phyloP scores from a whole-genome alignment of 2,329 filamentous ascomycete species.

The Scopulariopsis brevicaulis region DNA sequence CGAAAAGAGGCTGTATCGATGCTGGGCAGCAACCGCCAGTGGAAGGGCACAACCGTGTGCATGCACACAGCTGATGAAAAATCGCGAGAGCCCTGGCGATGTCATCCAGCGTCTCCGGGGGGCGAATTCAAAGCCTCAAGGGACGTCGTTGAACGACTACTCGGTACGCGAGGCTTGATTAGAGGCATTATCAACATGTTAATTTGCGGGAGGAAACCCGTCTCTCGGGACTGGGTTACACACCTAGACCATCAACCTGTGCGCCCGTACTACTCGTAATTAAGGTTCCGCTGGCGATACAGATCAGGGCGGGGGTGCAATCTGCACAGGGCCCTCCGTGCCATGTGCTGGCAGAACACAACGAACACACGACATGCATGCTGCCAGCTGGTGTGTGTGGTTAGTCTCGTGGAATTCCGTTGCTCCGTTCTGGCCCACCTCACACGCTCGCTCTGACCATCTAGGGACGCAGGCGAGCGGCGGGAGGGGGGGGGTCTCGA shows the following conservation, averaged over 20 bases:
- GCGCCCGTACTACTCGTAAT: background rate
- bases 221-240: background rate
- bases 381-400: background rate
- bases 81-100: too few species aligned
- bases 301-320: background rate
- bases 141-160: background rate
- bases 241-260: background rate
- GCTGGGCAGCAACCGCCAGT: background rate
- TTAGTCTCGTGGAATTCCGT: background rate
- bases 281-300: background rate
- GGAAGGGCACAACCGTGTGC: too few species aligned
- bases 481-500: background rate
- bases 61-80: too few species aligned
- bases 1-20: background rate
- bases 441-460: background rate
- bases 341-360: background rate
- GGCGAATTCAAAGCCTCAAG: too few species aligned
- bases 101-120: too few species aligned
- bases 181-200: background rate
- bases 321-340: background rate
- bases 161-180: background rate
- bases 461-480: background rate
- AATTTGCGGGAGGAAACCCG: background rate
- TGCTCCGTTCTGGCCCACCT: background rate
- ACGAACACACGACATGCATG: background rate